Evolutionary conservation across 2,329 filamentous ascomycete genomes (phyloP), one percentile per base, ranked within the genome.

Genomic region (Pestalotiopsis sp.): DNA sequence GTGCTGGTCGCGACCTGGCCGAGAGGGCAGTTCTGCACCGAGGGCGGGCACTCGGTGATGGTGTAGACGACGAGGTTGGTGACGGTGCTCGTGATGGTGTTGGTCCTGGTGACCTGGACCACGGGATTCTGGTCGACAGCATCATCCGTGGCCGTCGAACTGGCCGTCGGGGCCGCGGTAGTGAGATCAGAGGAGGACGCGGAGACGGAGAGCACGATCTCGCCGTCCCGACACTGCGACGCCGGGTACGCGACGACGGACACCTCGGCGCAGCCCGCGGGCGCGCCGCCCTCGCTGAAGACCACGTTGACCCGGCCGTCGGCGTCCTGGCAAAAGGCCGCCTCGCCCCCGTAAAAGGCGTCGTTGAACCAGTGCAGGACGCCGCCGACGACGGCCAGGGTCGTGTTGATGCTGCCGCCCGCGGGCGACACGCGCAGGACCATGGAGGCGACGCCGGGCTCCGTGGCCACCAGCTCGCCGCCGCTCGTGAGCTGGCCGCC

Each of bases 11-110:
- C 23, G 12, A 73, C 64, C 12, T 71, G 68, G 36, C 62, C 67
- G 2, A 67, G 11, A 5, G 68, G 59, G 56, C 73, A 74, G 31
- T 57, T 20, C 9, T 36, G 25, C 17, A 65, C 45, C 6, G 36
- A 41, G 41, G 63, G 63, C 0, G 72, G 58, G 57, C 73, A 68
- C 38, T 62, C 60, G 6, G 70, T 70, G 20, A 71, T 67, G 17
- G 74, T 75, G 68, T 75, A 73, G 14, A 71, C 65, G 49, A 75
- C 64, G 31, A 70, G 68, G n/a, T 73, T 72, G 27, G 74, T 71
- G 9, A 77, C 61, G 4, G 76, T 77, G 52, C 68, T 71, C 1
- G 73, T 76, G 64, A 76, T 64, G 14, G 41, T 70, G 31, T 27
- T 64, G 17, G 41, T 63, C 4, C 71, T 73, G 41, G 66, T 70